Percentiles rank a stretch among this genome's conserved stretches.
phyloP scores from a whole-genome alignment of 805 yeast genomes.

The Candida boidinii region DNA sequence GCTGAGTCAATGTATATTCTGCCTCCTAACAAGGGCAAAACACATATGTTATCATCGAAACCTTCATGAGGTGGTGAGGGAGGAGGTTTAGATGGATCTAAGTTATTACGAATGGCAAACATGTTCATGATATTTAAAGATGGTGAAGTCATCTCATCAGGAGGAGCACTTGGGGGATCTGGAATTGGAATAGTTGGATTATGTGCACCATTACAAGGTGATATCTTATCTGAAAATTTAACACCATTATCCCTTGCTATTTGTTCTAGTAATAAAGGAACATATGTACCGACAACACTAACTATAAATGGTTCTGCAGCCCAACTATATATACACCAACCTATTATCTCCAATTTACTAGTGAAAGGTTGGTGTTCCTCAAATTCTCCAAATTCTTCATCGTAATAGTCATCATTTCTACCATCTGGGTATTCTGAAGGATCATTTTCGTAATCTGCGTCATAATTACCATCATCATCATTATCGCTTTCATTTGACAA shows the following conservation, averaged over 20 bases:
- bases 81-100: too few species aligned
- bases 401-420: too few species aligned
- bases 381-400: too few species aligned
- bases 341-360: constrained; percentile 37
- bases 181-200: constrained; percentile 25
- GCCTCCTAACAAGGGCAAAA: constrained; percentile 23
- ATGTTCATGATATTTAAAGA: too few species aligned
- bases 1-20: constrained; percentile 54
- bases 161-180: constrained; percentile 16
- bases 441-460: too few species aligned
- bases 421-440: too few species aligned
- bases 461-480: too few species aligned
- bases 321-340: constrained; percentile 66
- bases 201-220: constrained; percentile 37
- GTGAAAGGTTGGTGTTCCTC: constrained; percentile 23
- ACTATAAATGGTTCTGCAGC: constrained; percentile 79
- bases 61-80: too few species aligned
- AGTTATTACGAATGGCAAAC: too few species aligned
- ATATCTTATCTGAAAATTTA: constrained; percentile 42
- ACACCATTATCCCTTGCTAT: constrained; percentile 72
- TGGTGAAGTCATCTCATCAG: neutral
- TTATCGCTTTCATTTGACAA: too few species aligned
- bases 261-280: constrained; percentile 63
- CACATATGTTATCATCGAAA: constrained; percentile 18
- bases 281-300: constrained; percentile 70